Evolutionary conservation across 1,284 basidiomycete genomes (phyloP).

Genomic region (Gymnopus androsaceus): DNA sequence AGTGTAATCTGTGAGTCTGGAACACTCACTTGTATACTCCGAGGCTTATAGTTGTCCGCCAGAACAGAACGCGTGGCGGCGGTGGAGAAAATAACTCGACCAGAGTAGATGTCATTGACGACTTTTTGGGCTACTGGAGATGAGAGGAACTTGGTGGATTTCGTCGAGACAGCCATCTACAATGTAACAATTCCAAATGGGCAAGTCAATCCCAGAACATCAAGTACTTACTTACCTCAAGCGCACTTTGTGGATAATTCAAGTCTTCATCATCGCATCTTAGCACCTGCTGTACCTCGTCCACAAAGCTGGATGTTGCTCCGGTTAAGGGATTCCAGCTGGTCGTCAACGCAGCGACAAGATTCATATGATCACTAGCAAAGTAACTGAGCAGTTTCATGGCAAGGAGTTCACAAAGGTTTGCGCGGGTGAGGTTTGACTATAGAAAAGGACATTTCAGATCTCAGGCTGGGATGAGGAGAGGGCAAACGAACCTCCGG

Average conservation of each 20-base stretch:
- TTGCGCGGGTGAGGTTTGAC: conserved; percentile 57
- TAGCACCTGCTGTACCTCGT: conserved; percentile 58
- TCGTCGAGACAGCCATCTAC: conserved; percentile 84
- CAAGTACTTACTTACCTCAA: conserved; percentile 60
- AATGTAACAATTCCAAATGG: not conserved
- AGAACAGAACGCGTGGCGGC: conserved; percentile 72
- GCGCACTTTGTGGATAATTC: conserved; percentile 69
- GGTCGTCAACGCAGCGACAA: conserved; percentile 76
- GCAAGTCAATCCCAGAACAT: not conserved
- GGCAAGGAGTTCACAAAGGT: conserved; percentile 80
- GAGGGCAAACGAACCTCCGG: conserved; percentile 59
- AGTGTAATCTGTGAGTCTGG: not conserved
- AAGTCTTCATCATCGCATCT: conserved; percentile 55
- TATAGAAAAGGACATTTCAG: not conserved
- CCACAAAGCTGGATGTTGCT: conserved; percentile 66
- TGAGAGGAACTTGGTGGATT: conserved; percentile 77
- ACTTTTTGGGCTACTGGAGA: conserved; percentile 81
- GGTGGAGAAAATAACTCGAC: conserved; percentile 68
- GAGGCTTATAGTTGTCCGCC: conserved; percentile 84
- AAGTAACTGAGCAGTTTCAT: conserved; percentile 82
- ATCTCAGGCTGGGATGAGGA: conserved; percentile 13
- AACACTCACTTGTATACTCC: conserved; percentile 24
- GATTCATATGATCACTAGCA: conserved; percentile 68
- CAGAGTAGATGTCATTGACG: conserved; percentile 80
- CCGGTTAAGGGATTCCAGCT: conserved; percentile 82